Base-by-base conservation (phyloP, 441 rosid species). In the Macaranga tanarius region DNA sequence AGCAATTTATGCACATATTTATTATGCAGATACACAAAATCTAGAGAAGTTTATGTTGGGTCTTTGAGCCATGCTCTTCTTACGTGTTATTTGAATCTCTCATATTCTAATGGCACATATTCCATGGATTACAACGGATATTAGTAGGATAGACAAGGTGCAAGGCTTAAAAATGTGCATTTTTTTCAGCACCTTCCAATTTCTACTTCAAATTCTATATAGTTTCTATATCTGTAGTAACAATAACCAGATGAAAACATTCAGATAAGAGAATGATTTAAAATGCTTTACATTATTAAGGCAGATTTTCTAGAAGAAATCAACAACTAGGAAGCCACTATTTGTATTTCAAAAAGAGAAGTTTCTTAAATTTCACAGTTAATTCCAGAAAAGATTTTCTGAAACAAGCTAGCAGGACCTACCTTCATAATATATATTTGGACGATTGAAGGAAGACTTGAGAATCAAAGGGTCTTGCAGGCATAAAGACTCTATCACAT, bases 351-450 rank as follows among this genome's bases (percentile, higher is more conserved):
- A 26, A 19, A 3, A 22, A 17, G 12, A 40, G 11, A 26, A 50
- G 50, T 48, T 66, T 28, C 42, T 25, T 66, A 57, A 2, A 38
- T 20, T 20, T 54, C 23, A 59, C 55, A 47, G 19, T 40, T 38
- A 51, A 31, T 34, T 34, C 38, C 38, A 34, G 2, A 34, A 34
- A 34, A 4, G 38, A 34, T 42, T 55, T 17, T 42, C 38, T 31
- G 40, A 67, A 55, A 58, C 7, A 71, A 76, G 69, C 56, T 78
- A 71, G 67, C 51, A 66, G 68, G 55, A 67, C 76, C 61, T 77
- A 89, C 98, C 99, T 92, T 92, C 98, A 83, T 95, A 92, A 68
- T 84, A 86, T 71, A 95, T 85, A 85, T 95, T 95, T 73, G 95
- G 90, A 69, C 99, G 96, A 78, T 95, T 95, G 79, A 95, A 92